Percentiles rank a stretch among this genome's conserved stretches.
Conservation (phyloP, 2,329 filamentous ascomycete genomes). For the Colletotrichum sp. region DNA sequence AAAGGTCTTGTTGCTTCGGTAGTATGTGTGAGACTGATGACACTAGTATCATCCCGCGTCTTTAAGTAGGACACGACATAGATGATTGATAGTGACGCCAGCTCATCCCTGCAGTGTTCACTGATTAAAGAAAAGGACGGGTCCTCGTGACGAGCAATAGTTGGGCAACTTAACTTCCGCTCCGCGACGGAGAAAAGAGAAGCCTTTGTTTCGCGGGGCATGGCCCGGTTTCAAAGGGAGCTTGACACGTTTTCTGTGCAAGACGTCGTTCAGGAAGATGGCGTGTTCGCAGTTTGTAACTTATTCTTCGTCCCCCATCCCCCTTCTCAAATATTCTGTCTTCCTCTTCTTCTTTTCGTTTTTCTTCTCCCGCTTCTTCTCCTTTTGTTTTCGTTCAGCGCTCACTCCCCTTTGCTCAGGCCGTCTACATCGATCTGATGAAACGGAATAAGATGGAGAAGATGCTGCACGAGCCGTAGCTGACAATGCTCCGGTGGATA, state of each 20-base stretch:
- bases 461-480: neutral
- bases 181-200: neutral
- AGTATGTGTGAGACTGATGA: too few species aligned
- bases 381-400: neutral
- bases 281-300: neutral
- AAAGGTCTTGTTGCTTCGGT: too few species aligned
- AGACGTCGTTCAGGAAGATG: neutral
- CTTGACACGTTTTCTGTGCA: neutral
- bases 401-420: too few species aligned
- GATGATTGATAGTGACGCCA: too few species aligned
- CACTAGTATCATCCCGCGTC: too few species aligned
- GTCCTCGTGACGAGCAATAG: too few species aligned
- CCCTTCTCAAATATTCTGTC: neutral
- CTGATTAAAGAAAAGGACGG: too few species aligned
- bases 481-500: neutral
- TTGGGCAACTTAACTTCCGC: neutral
- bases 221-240: neutral
- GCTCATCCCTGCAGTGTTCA: fast-evolving
- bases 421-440: fast-evolving
- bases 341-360: neutral
- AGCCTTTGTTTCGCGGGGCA: neutral
- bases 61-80: too few species aligned
- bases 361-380: neutral
- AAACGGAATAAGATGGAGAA: neutral
- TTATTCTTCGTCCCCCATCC: too few species aligned